Evolutionary conservation across 129 eudicot species (phyloP), one percentile per base, ranked within the genome.

Genomic region (Flaveria bidentis): DNA sequence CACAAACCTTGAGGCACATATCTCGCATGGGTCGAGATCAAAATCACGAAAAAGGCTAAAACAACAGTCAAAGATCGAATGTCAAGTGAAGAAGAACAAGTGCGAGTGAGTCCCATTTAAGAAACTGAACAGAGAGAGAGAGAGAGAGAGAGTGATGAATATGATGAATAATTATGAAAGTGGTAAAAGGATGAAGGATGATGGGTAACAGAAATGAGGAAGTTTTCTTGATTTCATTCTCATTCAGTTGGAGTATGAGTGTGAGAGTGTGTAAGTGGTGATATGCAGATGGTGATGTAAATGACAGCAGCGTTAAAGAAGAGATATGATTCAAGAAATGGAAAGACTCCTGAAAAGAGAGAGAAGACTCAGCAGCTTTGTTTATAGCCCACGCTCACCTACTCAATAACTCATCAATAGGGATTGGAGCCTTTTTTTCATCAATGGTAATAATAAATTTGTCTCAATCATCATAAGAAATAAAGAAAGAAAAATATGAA

Each of bases 1-100:
- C 75, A 75, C 78, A 75, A 76, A 87, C 92, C 96, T 85, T 84
- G 82, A 81, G 84, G 87, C 77, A 82, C 47, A 73, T 73, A 74
- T 36, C 78, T 64, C 51, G 81, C 18, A 60, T 82, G 88, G 76
- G 76, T 57, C 16, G 82, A 64, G 81, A 62, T 81, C 57, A 86
- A 81, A 63, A 81, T 41, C 41, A 80, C 67, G 69, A 83, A 62
- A 73, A 83, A 71, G 73, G 78, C 50, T 75, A 87, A 77, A 66
- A 81, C 62, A 65, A 63, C 44, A 67, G 85, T 44, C 13, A 76
- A 63, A 74, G 73, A 47, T 20, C 74, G 85, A 79, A 62, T 20
- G 2, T 33, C 79, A 16, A 46, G 52, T 53, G 61, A 25, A 78
- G 81, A 75, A 49, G 72, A 77, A 10, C 74, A 86, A 74, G 75